Conservation (phyloP, 2,329 filamentous ascomycete genomes). For the Fusarium buxicola region DNA sequence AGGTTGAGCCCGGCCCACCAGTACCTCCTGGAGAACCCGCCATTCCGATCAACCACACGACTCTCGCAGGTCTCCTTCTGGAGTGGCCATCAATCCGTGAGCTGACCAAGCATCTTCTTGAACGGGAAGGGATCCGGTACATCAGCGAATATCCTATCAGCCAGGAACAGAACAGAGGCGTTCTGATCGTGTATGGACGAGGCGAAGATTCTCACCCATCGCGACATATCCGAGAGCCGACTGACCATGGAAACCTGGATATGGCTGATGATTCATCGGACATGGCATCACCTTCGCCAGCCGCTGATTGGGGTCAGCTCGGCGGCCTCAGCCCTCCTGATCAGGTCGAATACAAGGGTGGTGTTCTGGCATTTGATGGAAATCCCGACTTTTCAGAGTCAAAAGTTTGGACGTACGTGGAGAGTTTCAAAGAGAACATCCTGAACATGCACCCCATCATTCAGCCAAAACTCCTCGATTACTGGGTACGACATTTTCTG, state of each 20-base stretch:
- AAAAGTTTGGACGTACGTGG: conserved; percentile 65
- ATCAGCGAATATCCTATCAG: conserved; percentile 81
- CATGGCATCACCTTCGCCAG: conserved; percentile 64
- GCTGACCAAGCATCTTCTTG: conserved; percentile 67
- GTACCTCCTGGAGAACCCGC: conserved; percentile 71
- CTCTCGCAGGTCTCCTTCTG: conserved; percentile 85
- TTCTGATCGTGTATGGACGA: conserved; percentile 80
- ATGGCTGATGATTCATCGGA: conserved; percentile 63
- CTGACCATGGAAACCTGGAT: conserved; percentile 55
- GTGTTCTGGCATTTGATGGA: conserved; percentile 56
- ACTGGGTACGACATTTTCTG: conserved; percentile 65
- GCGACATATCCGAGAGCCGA: conserved; percentile 57
- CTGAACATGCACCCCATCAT: conserved; percentile 75
- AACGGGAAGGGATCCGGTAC: conserved; percentile 62
- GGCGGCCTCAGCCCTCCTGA: conserved; percentile 62
- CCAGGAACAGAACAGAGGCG: conserved; percentile 78
- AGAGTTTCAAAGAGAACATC: conserved; percentile 70
- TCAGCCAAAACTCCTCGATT: conserved; percentile 62
- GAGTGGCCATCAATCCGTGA: conserved; percentile 75
- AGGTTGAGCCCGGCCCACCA: conserved; percentile 63
- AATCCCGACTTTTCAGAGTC: conserved; percentile 65
- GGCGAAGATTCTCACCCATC: conserved; percentile 78
- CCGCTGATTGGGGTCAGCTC: conserved; percentile 69
- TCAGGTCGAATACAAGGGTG: conserved; percentile 54
- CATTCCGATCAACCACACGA: conserved; percentile 88